A percentile compares a stretch with the other conserved stretches of the same genome.
These are phyloP conservation scores for Blumeria graminis DNA, from an alignment of 2,329 filamentous ascomycete species.

Conservation along the genomic window DNA sequence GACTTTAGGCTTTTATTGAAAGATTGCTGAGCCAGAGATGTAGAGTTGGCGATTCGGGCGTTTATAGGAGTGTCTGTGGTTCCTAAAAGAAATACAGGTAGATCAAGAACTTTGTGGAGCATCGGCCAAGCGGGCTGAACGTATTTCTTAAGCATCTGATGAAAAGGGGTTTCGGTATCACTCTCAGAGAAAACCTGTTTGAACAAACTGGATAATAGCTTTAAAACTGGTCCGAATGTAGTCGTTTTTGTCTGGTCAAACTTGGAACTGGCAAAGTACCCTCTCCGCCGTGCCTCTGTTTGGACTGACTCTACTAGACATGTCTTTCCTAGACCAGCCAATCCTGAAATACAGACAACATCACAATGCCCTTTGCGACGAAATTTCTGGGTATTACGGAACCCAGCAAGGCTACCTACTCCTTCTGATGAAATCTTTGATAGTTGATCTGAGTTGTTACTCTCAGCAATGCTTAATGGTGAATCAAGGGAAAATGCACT, in stretches of 20 bases:
- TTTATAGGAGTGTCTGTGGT: neutral
- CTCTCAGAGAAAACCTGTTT: conserved; percentile 43
- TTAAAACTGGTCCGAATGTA: conserved; percentile 37
- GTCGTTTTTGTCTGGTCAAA: conserved; percentile 35
- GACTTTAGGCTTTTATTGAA: conserved; percentile 12
- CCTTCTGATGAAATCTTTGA: conserved; percentile 9
- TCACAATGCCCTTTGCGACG: conserved; percentile 37
- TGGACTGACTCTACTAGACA: conserved; percentile 39
- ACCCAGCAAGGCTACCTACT: conserved; percentile 9
- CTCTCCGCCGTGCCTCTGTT: conserved; percentile 33
- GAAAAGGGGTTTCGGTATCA: conserved; percentile 38
- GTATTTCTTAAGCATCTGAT: conserved; percentile 34
- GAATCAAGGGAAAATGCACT: conserved; percentile 5
- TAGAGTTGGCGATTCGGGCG: conserved; percentile 8
- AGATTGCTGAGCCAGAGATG: conserved; percentile 3
- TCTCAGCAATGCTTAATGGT: conserved; percentile 5
- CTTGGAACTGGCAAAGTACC: conserved; percentile 41
- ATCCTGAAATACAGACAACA: conserved; percentile 34
- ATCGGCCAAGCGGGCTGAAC: conserved; percentile 40
- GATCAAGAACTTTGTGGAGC: conserved; percentile 33
- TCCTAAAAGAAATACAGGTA: conserved; percentile 45
- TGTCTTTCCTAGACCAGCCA: conserved; percentile 37
- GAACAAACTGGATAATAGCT: conserved; percentile 38
- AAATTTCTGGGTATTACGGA: conserved; percentile 22
- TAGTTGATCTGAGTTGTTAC: conserved; percentile 3